Conservation (phyloP, 176 grass and related monocot genomes). For the Chrysopogon serrulatus region DNA sequence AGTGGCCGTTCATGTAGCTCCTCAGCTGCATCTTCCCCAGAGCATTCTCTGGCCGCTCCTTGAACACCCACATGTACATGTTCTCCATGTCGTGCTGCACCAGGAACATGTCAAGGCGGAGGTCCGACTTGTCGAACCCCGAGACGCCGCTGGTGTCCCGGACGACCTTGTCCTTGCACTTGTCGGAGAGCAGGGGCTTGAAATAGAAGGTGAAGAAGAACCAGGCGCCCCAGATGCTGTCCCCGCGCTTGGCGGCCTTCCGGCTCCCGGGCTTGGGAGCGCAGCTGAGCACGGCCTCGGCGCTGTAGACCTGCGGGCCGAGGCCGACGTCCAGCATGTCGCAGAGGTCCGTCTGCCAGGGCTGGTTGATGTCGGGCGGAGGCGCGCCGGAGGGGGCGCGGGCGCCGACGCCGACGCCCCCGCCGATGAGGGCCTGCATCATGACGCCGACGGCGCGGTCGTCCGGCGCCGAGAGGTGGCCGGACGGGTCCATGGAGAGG, state of each 20-base stretch:
- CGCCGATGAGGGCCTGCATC: constrained; percentile 51
- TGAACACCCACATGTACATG: constrained; percentile 99
- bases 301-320: constrained; percentile 60
- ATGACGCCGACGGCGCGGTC: constrained; percentile 57
- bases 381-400: constrained; percentile 41
- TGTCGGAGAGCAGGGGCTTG: constrained; percentile 82
- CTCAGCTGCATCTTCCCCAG: constrained; percentile 99
- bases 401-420: constrained; percentile 8
- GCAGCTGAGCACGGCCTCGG: constrained; percentile 44
- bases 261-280: constrained; percentile 53
- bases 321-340: constrained; percentile 79
- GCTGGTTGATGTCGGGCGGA: constrained; percentile 97
- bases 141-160: constrained; percentile 44
- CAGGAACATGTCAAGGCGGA: constrained; percentile 81
- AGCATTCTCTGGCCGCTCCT: constrained; percentile 89
- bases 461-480: constrained; percentile 40
- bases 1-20: constrained; percentile 99
- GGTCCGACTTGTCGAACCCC: constrained; percentile 79
- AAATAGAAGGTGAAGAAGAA: constrained; percentile 99
- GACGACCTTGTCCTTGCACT: constrained; percentile 70
- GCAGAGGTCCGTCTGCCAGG: constrained; percentile 62
- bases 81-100: constrained; percentile 99
- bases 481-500: constrained; percentile 93
- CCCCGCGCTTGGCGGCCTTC: constrained; percentile 83
- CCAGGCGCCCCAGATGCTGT: constrained; percentile 98